Evolutionary conservation across 495 filamentous ascomycete genomes (phyloP).

Genomic region (Hapsidospora chrysogenum): DNA sequence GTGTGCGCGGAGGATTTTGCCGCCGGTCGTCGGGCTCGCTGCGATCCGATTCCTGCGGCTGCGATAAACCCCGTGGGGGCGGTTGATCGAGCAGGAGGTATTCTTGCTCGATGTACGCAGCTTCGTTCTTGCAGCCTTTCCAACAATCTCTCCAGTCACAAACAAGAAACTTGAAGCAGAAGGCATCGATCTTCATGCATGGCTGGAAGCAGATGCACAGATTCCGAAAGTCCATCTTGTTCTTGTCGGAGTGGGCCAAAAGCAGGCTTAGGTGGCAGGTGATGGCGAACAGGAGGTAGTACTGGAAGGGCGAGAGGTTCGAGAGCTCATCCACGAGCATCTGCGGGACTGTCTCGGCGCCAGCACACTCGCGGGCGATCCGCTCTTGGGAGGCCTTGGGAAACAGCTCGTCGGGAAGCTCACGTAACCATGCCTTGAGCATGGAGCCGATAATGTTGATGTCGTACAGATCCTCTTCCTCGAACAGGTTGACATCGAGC

Average conservation of each 20-base stretch:
- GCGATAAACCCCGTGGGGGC: conserved; percentile 15
- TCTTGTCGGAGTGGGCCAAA: conserved; percentile 68
- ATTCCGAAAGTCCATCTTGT: conserved; percentile 89
- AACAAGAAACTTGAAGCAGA: conserved; percentile 82
- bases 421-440: conserved; percentile 86
- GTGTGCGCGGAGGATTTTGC: conserved; percentile 41
- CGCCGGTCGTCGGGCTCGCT: not conserved
- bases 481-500: conserved; percentile 70
- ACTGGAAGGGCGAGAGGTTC: conserved; percentile 79
- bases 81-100: conserved; percentile 42
- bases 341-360: conserved; percentile 61
- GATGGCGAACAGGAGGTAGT: conserved; percentile 89
- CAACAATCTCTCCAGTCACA: conserved; percentile 88
- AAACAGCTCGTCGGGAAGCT: conserved; percentile 81
- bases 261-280: conserved; percentile 84
- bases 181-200: conserved; percentile 78
- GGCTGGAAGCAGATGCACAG: conserved; percentile 91
- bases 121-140: conserved; percentile 90
- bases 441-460: conserved; percentile 87
- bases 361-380: conserved; percentile 56
- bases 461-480: conserved; percentile 70
- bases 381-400: conserved; percentile 61
- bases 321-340: conserved; percentile 78
- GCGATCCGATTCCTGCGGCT: not conserved
- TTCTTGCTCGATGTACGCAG: conserved; percentile 58